Base-by-base conservation (phyloP, 1,139 yeast species). In the Eremothecium cymbalariae region DNA sequence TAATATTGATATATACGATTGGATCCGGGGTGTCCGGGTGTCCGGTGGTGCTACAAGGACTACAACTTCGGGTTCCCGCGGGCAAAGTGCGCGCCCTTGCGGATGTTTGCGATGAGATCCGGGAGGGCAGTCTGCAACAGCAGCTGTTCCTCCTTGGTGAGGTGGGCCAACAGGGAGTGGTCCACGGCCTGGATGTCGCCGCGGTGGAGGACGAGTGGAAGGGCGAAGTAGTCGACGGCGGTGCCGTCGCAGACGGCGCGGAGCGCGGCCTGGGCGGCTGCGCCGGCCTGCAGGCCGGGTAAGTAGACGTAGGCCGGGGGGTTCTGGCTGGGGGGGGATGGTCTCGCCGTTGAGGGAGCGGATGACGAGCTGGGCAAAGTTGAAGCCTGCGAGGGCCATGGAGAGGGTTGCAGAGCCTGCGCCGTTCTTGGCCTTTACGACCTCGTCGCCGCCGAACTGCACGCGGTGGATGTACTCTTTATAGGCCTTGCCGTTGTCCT, bases 401-500 rank as follows among this genome's bases (percentile, higher is more conserved):
- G 83, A 75, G 46, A 79, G 66, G 11, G 88, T 79, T 18, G 86
- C 88, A 6, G 84, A 76, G 7, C 88, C 88, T 25, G 77, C 77
- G 42, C 86, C 86, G 45, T 76, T 70, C 57, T 79, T 79, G 17
- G 86, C 86, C 58, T 76, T 69, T 37, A 79, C 86, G 27, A 79
- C 85, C 57, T 79, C 88, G 57, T 79, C 88, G 48, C 86, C 86
- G 41, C 85, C 88, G 51, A 66, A 78, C 56, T 78, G 85, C 17
- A 79, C 84, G 45, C 85, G 63, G 48, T 75, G 59, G 24, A 77
- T 61, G 37, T 74, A 71, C 12, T 58, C 60, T 22, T 65, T 62
- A 49, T 68, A 68, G 30, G 62, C 58, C 8, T 60, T 43, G 26
- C 56, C 46, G 54, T 52, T 33, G 63, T 54, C 25, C n/a, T n/a